Conservation (phyloP, 805 yeast species). For the Teunomyces kruisii region DNA sequence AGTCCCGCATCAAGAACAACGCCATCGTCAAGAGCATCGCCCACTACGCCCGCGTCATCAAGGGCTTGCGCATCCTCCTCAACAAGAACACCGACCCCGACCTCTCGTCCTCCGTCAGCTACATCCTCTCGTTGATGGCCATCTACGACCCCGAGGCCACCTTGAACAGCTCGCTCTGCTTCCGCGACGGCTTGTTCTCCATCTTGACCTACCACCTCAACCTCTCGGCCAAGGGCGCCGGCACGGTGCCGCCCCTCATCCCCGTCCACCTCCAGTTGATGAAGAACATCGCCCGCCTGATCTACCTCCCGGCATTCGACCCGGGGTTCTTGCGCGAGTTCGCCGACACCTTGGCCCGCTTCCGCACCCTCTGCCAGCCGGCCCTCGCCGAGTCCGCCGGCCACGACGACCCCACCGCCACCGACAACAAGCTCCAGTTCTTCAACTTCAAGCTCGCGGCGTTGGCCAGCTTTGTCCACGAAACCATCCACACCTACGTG, state of each 20-base stretch:
- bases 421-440: conserved; percentile 9
- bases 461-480: conserved; percentile 22
- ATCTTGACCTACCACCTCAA: conserved; percentile 29
- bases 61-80: conserved; percentile 28
- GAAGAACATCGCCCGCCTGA: conserved; percentile 32
- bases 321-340: conserved; percentile 32
- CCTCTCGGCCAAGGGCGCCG: conserved; percentile 10
- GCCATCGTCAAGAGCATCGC: conserved; percentile 33
- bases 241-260: conserved; percentile 15
- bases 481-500: conserved; percentile 23
- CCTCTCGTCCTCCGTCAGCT: conserved; percentile 33
- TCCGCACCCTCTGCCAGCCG: conserved; percentile 16
- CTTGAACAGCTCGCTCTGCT: conserved; percentile 33
- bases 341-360: conserved; percentile 20
- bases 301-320: conserved; percentile 37
- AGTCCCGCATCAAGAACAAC: conserved; percentile 20
- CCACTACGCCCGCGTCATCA: conserved; percentile 37
- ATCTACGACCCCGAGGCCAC: conserved; percentile 46
- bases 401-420: background rate
- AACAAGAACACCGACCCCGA: conserved; percentile 30
- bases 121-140: conserved; percentile 39
- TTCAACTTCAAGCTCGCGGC: conserved; percentile 22
- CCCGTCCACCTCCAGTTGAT: conserved; percentile 35
- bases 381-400: background rate
- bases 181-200: conserved; percentile 40